Conservation (phyloP, 2,329 filamentous ascomycete species). For the Diatrype stigma region DNA sequence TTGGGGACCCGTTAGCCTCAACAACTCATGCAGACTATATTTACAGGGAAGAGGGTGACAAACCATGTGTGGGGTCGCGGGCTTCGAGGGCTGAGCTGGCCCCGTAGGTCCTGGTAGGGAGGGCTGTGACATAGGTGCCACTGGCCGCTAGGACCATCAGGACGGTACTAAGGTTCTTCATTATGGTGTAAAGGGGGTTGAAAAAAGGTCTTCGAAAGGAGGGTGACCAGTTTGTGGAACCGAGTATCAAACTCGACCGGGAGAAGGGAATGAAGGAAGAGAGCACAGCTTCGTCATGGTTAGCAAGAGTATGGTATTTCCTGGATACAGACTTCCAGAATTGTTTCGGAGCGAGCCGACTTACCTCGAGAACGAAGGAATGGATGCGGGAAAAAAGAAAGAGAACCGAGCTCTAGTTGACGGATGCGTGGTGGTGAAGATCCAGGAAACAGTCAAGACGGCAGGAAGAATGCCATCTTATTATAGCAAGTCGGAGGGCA, state of each 20-base stretch:
- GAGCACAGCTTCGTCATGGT: conserved; percentile 23
- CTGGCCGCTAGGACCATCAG: conserved; percentile 32
- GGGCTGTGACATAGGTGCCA: conserved; percentile 28
- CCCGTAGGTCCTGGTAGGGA: conserved; percentile 11
- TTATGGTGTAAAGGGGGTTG: conserved; percentile 21
- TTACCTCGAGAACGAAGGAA: conserved; percentile 22
- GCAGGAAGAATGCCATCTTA: conserved; percentile 1
- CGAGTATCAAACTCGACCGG: conserved; percentile 10
- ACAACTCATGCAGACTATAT: background rate
- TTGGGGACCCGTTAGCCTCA: background rate
- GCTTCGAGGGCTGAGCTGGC: conserved; percentile 3
- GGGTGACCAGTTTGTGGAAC: conserved; percentile 9
- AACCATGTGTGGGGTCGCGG: conserved; percentile 6
- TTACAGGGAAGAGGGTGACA: no score
- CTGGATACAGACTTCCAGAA: background rate
- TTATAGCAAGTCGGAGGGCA: background rate
- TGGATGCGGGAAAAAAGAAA: conserved; percentile 13
- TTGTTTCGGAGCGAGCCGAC: conserved; percentile 7
- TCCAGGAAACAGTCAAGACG: conserved; percentile 9
- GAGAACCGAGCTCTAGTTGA: conserved; percentile 13
- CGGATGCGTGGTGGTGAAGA: background rate
- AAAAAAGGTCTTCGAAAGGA: conserved; percentile 14
- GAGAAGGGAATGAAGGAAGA: conserved; percentile 13
- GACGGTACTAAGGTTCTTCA: conserved; percentile 37
- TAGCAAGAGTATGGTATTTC: conserved; percentile 7